phyloP scores from a whole-genome alignment of 2,329 filamentous ascomycete species.

The Pleurostoma richardsiae region DNA sequence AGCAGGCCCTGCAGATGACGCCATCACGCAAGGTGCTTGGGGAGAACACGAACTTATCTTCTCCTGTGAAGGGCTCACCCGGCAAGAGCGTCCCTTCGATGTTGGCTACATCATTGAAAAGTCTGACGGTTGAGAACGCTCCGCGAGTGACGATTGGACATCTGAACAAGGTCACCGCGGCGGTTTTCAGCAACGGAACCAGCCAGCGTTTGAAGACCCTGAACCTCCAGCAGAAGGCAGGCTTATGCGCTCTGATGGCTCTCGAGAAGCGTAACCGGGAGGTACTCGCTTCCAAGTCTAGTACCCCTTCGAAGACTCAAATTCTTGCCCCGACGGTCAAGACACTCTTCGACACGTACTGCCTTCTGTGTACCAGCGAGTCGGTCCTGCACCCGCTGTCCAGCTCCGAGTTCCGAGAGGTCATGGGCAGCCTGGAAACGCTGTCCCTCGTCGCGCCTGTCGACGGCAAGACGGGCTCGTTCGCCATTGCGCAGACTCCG shows the following conservation, averaged over 20 bases:
- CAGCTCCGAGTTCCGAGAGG: conserved; percentile 89
- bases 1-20: conserved; percentile 52
- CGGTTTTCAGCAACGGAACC: conserved; percentile 86
- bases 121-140: conserved; percentile 70
- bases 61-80: conserved; percentile 29
- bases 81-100: conserved; percentile 40
- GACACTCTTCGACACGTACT: conserved; percentile 79
- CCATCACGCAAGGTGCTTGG: conserved; percentile 73
- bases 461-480: conserved; percentile 66
- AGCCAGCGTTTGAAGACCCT: conserved; percentile 78
- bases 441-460: conserved; percentile 70
- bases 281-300: conserved; percentile 34
- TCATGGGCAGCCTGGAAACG: conserved; percentile 84
- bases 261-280: conserved; percentile 71
- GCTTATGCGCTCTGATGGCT: conserved; percentile 80
- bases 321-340: conserved; percentile 74
- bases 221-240: conserved; percentile 95
- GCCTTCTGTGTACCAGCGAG: conserved; percentile 75
- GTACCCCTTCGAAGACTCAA: conserved; percentile 45
- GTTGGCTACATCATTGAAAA: conserved; percentile 49
- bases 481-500: conserved; percentile 61
- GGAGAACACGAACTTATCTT: conserved; percentile 75
- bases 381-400: conserved; percentile 87
- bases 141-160: conserved; percentile 87
- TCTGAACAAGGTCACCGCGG: conserved; percentile 84